A percentile compares a stretch with the other conserved stretches of the same genome.
Evolutionary conservation across 495 filamentous ascomycete species (phyloP).

Genomic region (Penicillium macrosclerotiorum): DNA sequence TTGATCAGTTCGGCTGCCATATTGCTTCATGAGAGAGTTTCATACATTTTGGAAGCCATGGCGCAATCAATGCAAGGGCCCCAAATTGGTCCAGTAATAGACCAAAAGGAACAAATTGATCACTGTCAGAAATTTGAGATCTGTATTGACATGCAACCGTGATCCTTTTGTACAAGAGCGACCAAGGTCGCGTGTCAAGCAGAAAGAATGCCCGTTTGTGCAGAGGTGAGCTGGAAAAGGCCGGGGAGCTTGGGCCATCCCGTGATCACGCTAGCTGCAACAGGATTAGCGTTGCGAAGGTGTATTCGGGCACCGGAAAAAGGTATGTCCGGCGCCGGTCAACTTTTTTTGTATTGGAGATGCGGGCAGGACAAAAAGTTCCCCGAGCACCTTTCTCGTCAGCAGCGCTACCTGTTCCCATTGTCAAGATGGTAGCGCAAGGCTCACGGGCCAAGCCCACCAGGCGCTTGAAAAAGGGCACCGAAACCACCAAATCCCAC

Average conservation of each 20-base stretch:
- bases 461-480: slow-evolving; percentile 60
- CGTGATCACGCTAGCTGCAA: slow-evolving; percentile 25
- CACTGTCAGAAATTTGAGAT: neutral
- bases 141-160: too few relatives aligned
- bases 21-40: slow-evolving; percentile 3
- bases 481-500: slow-evolving; percentile 74
- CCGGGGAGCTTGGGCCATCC: slow-evolving; percentile 39
- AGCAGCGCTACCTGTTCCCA: slow-evolving; percentile 31
- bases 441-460: slow-evolving; percentile 64
- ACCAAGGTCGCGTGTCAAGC: too few relatives aligned
- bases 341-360: slow-evolving; percentile 49
- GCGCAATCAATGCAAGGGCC: neutral
- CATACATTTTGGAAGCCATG: slow-evolving; percentile 68
- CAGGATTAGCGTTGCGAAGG: slow-evolving; percentile 15
- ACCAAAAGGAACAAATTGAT: neutral
- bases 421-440: slow-evolving; percentile 52
- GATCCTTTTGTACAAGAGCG: too few relatives aligned
- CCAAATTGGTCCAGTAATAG: neutral
- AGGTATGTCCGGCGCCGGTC: slow-evolving; percentile 33
- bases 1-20: neutral
- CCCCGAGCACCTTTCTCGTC: slow-evolving; percentile 21
- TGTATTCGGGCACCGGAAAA: slow-evolving; percentile 40
- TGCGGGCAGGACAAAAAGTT: slow-evolving; percentile 25
- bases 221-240: neutral
- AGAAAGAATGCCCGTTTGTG: too few relatives aligned